Evolutionary conservation across 345 rosid genomes (phyloP).

Genomic region (Hirschfeldia incana): DNA sequence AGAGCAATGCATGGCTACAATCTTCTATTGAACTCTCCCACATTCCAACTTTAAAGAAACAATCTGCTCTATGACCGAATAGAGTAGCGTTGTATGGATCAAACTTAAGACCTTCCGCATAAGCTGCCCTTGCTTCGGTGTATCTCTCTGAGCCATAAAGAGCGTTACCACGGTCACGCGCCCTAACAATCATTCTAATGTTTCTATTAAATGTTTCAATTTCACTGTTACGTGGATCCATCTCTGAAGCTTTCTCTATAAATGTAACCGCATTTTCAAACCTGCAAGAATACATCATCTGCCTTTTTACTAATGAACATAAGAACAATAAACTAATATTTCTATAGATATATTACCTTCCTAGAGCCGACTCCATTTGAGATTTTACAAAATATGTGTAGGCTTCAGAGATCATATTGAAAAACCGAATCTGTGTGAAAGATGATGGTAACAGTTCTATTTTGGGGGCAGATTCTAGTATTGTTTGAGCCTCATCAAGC

Average conservation of each 20-base stretch:
- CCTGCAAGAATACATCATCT: constrained; percentile 64
- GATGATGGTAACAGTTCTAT: constrained; percentile 47
- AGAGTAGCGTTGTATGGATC: constrained; percentile 85
- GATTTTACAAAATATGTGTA: constrained; percentile 69
- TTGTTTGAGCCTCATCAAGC: constrained; percentile 75
- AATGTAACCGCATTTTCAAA: constrained; percentile 80
- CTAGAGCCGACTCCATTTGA: constrained; percentile 84
- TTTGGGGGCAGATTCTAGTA: constrained; percentile 52
- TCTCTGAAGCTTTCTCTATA: constrained; percentile 76
- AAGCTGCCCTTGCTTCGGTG: constrained; percentile 90
- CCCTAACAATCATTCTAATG: constrained; percentile 67
- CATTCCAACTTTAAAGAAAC: constrained; percentile 80
- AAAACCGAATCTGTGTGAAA: constrained; percentile 52
- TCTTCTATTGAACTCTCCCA: constrained; percentile 89
- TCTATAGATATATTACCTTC: constrained; percentile 57
- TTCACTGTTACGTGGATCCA: constrained; percentile 73
- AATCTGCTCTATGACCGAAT: constrained; percentile 87
- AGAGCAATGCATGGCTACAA: constrained; percentile 67
- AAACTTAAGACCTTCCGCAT: constrained; percentile 82
- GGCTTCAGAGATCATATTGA: constrained; percentile 84
- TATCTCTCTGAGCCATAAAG: constrained; percentile 93
- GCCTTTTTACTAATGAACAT: constrained; percentile 19
- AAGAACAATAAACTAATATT: not conserved
- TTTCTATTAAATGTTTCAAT: constrained; percentile 57
- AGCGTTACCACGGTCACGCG: constrained; percentile 81